Base-by-base conservation (phyloP, 495 filamentous ascomycete genomes). In the Penicillium mononematosum region DNA sequence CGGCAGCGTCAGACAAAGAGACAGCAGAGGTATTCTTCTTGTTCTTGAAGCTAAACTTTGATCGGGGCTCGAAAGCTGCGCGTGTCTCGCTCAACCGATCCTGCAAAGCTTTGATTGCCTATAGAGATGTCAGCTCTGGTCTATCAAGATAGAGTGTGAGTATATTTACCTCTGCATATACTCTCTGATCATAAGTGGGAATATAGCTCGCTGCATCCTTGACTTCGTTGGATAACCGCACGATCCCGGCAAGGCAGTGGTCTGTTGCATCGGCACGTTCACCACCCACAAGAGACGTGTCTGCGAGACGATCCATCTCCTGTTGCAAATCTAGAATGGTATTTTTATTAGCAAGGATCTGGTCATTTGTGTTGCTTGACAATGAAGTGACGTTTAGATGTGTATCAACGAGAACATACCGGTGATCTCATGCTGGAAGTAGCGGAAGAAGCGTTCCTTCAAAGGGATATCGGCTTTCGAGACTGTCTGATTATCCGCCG, bases 401-500 rank as follows among this genome's bases (percentile, higher is more conserved):
- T n/a, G 8, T 6, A 4, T 22, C 31, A 45, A 25, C 14, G 45
- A 10, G 10, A 5, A 19, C 65, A 62, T 78, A 90, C 89, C 79
- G 14, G 82, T 84, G 58, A 87, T 85, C 69, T 86, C 82, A 69
- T 84, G 79, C 56, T 88, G 87, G 60, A 93, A 94, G 67, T 88
- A 85, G 58, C 84, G 84, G 68, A 90, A 90, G 77, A 95, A 93
- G 9, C 80, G 80, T 62, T 89, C 86, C 50, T 90, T 92, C 45
- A 85, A 67, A 8, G 73, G 70, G 5, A 78, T 73, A 49, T 81
- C 75, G 0, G 73, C 65, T 39, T 70, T 75, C 7, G 67, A 67
- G 57, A 74, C 65, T 10, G 66, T 74, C 45, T 78, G 75, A 42
- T 74, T 76, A 42, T 76, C 72, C 27, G 72, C 66, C 60, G 75